Evolutionary conservation across 176 grass and related monocot genomes (phyloP).

Genomic region (Rhynchospora breviuscula): DNA sequence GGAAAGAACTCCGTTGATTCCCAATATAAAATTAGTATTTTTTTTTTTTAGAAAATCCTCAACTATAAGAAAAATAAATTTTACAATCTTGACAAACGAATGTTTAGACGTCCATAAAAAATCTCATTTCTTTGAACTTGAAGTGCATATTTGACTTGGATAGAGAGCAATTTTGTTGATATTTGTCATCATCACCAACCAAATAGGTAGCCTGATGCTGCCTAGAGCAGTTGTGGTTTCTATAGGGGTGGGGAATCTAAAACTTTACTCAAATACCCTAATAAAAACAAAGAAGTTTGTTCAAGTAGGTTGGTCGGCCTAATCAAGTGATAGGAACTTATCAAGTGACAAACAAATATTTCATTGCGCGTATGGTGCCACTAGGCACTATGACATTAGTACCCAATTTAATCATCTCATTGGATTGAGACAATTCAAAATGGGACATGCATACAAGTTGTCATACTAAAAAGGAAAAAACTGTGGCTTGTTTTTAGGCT

Average conservation of each 20-base stretch:
- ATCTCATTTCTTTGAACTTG: background rate
- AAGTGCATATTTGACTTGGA: background rate
- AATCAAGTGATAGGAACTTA: slow-evolving; percentile 19
- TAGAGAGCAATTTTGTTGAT: background rate
- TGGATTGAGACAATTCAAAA: background rate
- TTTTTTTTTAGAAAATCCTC: too few relatives aligned
- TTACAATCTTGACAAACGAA: background rate
- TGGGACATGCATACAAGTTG: background rate
- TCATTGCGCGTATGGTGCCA: background rate
- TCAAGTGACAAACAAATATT: background rate
- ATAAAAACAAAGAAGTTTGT: slow-evolving; percentile 14
- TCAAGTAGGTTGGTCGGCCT: slow-evolving; percentile 10
- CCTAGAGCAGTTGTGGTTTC: background rate
- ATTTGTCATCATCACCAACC: slow-evolving; percentile 9
- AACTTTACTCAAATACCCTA: background rate
- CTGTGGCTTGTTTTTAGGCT: too few relatives aligned
- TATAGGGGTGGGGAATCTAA: background rate
- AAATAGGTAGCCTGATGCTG: background rate
- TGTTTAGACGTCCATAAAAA: background rate
- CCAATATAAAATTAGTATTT: too few relatives aligned
- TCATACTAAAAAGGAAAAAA: background rate
- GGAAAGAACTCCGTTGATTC: too few relatives aligned
- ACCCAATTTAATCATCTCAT: background rate
- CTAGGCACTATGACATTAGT: background rate
- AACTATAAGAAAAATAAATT: background rate